These are phyloP conservation scores for Aspergillus fischeri DNA, from an alignment of 2,329 filamentous ascomycete species.

Conservation along the genomic window DNA sequence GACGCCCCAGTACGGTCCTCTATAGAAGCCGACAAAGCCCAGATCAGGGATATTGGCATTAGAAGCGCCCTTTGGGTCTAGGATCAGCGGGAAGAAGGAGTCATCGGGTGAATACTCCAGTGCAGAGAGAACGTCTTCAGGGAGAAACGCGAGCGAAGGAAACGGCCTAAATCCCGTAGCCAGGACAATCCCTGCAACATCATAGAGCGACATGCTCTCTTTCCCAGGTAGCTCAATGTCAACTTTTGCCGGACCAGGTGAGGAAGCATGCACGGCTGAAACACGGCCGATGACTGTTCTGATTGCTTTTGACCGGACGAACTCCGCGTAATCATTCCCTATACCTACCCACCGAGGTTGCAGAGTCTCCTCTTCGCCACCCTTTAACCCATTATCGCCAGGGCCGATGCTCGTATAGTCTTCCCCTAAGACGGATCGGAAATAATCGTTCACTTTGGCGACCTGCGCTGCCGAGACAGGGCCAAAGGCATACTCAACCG, in stretches of 20 bases:
- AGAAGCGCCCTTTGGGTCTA: constrained; percentile 65
- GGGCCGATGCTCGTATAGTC: constrained; percentile 41
- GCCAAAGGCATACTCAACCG: constrained; percentile 61
- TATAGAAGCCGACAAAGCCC: constrained; percentile 79
- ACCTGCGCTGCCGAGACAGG: constrained; percentile 59
- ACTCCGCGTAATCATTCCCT: constrained; percentile 68
- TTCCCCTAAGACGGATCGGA: constrained; percentile 41
- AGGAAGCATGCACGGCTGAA: constrained; percentile 7
- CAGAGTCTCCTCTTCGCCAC: constrained; percentile 39
- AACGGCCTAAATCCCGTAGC: constrained; percentile 71
- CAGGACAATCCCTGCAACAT: constrained; percentile 65
- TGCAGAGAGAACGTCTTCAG: constrained; percentile 49
- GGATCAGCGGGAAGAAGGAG: constrained; percentile 57
- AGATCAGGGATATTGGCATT: constrained; percentile 59
- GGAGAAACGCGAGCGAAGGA: constrained; percentile 62
- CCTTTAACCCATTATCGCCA: constrained; percentile 28
- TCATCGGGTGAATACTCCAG: constrained; percentile 57
- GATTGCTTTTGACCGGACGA: constrained; percentile 64
- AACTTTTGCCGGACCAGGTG: constrained; percentile 11
- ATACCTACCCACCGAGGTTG: constrained; percentile 65
- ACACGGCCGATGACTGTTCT: constrained; percentile 45
- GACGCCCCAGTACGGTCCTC: constrained; percentile 79
- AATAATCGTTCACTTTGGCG: constrained; percentile 48
- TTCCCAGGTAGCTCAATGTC: constrained; percentile 38
- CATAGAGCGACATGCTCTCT: constrained; percentile 44